A percentile compares a stretch with the other conserved stretches of the same genome.
Conservation (phyloP, 345 rosid genomes). For the Lepidium didymum region DNA sequence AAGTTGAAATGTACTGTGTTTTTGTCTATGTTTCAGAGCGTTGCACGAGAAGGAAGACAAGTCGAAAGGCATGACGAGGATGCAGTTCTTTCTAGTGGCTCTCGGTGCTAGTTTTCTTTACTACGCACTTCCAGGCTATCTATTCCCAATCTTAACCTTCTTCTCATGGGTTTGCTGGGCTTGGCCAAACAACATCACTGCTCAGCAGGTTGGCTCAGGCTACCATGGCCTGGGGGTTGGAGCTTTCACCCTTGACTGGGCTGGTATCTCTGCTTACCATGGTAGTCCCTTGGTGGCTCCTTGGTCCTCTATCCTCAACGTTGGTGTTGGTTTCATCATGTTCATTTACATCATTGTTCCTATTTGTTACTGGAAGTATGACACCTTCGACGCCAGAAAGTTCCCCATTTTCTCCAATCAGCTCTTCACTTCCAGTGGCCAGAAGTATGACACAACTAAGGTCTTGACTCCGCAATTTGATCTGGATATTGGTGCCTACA, state of each 20-base stretch:
- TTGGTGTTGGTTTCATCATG: slow-evolving; percentile 88
- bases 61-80: slow-evolving; percentile 54
- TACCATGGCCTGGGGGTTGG: slow-evolving; percentile 95
- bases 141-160: slow-evolving; percentile 83
- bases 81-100: slow-evolving; percentile 68
- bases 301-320: slow-evolving; percentile 81
- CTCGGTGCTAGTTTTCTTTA: slow-evolving; percentile 70
- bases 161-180: slow-evolving; percentile 98
- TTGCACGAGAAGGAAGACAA: slow-evolving; percentile 78
- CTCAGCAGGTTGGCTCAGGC: slow-evolving; percentile 96
- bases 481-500: slow-evolving; percentile 56
- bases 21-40: slow-evolving; percentile 48
- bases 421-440: slow-evolving; percentile 66
- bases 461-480: slow-evolving; percentile 63
- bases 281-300: slow-evolving; percentile 97
- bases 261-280: slow-evolving; percentile 98
- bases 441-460: slow-evolving; percentile 79
- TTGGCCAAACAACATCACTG: slow-evolving; percentile 83
- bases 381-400: slow-evolving; percentile 78
- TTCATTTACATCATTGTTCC: slow-evolving; percentile 89
- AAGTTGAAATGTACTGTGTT: neutral
- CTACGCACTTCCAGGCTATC: slow-evolving; percentile 80
- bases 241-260: slow-evolving; percentile 96
- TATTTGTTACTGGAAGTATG: slow-evolving; percentile 85
- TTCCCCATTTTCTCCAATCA: slow-evolving; percentile 92